Conservation (phyloP, 371 early-diverging fungal species). For the Zychaea mexicana region DNA sequence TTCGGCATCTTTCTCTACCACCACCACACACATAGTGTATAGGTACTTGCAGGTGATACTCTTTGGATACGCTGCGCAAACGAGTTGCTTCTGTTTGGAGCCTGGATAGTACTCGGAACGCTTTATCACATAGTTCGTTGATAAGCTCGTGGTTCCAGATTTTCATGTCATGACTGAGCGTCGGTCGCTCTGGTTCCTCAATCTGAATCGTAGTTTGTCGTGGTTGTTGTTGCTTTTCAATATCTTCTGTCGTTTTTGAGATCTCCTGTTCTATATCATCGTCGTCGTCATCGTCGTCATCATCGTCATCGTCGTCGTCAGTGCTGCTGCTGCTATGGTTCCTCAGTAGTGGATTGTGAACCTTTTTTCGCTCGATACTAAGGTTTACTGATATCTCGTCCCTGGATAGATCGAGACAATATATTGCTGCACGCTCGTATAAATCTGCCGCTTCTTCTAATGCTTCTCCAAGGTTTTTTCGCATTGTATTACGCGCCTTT, state of each 20-base stretch:
- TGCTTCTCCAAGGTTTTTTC: conserved; percentile 37
- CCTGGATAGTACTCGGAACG: conserved; percentile 23
- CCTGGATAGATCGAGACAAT: conserved; percentile 18
- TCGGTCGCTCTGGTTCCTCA: neutral
- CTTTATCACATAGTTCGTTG: conserved; percentile 20
- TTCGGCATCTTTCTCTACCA: conserved; percentile 20
- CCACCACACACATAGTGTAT: conserved; percentile 25
- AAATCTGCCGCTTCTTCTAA: conserved; percentile 38
- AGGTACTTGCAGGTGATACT: conserved; percentile 25
- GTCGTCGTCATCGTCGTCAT: neutral
- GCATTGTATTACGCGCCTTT: conserved; percentile 31
- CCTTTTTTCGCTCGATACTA: neutral
- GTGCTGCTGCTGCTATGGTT: neutral
- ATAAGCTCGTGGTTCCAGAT: conserved; percentile 17
- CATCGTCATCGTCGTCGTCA: neutral
- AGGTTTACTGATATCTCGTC: neutral
- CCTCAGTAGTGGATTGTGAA: too few relatives aligned
- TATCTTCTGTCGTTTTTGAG: neutral
- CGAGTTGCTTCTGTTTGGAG: conserved; percentile 38
- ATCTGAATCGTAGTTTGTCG: conserved; percentile 2
- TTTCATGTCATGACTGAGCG: conserved; percentile 12
- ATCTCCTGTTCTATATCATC: neutral
- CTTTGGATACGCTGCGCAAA: conserved; percentile 35
- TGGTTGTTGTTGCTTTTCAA: neutral
- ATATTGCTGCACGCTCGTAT: conserved; percentile 29